Evolutionary conservation across 768 basidiomycete species (phyloP).

Genomic region (Pleurotus tuber-regium): DNA sequence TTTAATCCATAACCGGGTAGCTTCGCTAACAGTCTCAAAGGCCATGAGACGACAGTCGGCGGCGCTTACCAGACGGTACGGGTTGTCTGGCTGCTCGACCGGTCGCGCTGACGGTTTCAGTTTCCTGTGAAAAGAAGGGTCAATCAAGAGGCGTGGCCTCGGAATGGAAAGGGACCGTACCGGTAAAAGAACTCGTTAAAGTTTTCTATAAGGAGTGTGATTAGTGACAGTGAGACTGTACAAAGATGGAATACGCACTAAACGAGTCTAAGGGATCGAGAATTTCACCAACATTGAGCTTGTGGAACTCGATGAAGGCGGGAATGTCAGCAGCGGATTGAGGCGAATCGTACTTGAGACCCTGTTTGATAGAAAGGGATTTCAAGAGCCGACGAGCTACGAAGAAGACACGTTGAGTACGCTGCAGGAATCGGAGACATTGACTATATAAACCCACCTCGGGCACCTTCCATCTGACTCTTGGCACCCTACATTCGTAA

Average conservation of each 20-base stretch:
- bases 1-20: constrained; percentile 94
- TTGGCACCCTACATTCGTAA: constrained; percentile 60
- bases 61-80: constrained; percentile 76
- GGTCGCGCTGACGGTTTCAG: constrained; percentile 83
- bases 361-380: constrained; percentile 91
- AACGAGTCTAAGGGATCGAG: constrained; percentile 80
- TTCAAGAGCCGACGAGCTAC: constrained; percentile 82
- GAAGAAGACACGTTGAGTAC: constrained; percentile 7
- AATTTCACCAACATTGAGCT: constrained; percentile 80
- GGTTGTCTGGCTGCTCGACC: constrained; percentile 67
- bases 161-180: constrained; percentile 26
- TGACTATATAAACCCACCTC: constrained; percentile 49
- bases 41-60: constrained; percentile 97
- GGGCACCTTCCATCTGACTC: constrained; percentile 83
- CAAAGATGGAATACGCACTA: constrained; percentile 44
- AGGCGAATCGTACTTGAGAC: constrained; percentile 86
- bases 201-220: constrained; percentile 48
- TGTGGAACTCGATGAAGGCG: constrained; percentile 87
- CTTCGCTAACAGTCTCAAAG: constrained; percentile 83
- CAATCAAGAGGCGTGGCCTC: background rate
- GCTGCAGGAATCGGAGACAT: background rate
- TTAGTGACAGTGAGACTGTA: background rate
- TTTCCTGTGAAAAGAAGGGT: constrained; percentile 49
- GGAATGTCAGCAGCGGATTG: constrained; percentile 84
- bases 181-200: constrained; percentile 94